Evolutionary conservation across 139 green algal species (phyloP), one percentile per base, ranked within the genome.

Genomic region (Haematococcus lacustris): DNA sequence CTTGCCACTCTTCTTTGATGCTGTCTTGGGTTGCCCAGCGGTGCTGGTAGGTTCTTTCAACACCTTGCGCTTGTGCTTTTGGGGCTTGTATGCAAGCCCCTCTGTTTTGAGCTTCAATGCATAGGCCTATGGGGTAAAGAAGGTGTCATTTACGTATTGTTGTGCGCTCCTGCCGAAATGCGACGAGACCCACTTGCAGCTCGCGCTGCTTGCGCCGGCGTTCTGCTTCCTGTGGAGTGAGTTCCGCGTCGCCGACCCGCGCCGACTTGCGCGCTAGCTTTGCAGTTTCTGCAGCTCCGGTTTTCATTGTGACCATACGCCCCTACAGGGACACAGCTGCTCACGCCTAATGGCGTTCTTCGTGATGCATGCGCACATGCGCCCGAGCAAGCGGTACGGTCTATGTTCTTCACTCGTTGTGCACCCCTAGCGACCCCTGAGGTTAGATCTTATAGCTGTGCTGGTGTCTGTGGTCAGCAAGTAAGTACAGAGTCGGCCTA

Each of bases 21-120:
- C 6, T 35, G 4, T 30, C 38, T 51, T 72, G 32, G 43, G 63
- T 43, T 26, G 43, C 7, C 3, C 32, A 7, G 47, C 13, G 1
- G 28, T 23, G 43, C 32, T 30, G 9, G n/a, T 39, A 5, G 73
- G 75, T 30, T 73, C n/a, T 70, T 81, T 79, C n/a, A 62, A 32
- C 33, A 62, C 66, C 57, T 74, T 75, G 3, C 30, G 51, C 67
- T 72, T 72, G 67, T 72, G 39, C 43, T 72, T 72, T 33, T 66
- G 41, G 0, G 74, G 70, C 40, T 87, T 80, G 73, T 88, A 88
- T 0, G 41, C 39, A 66, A 77, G 87, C 79, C 84, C 85, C 33
- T 83, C 34, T 0, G 68, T 41, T 23, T 75, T 60, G n/a, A 89
- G 33, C 57, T 81, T 76, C 21, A 84, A 38, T 2, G 85, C 85